Evolutionary conservation across 2,329 filamentous ascomycete species (phyloP).

Genomic region (Diaporthe longicolla): DNA sequence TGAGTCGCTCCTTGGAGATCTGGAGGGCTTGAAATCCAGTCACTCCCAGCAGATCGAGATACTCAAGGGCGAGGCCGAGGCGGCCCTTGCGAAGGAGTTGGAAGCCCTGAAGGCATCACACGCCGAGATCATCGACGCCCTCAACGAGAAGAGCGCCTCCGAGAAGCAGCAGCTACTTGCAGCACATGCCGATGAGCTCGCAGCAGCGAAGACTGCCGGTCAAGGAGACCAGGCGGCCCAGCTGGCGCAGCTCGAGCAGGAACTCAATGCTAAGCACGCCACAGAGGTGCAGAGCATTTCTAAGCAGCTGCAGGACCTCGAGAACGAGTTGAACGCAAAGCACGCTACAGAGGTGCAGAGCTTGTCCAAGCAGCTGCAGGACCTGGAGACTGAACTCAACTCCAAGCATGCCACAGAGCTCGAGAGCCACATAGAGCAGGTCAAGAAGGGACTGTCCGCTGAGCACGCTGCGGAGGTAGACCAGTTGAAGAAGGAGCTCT

Average conservation of each 20-base stretch:
- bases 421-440: constrained; percentile 49
- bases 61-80: constrained; percentile 59
- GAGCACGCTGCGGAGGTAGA: constrained; percentile 55
- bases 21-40: constrained; percentile 67
- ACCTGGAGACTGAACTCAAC: constrained; percentile 36
- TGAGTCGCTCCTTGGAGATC: constrained; percentile 62
- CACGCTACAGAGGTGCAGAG: constrained; percentile 50
- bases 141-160: constrained; percentile 58
- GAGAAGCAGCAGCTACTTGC: constrained; percentile 56
- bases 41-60: constrained; percentile 66
- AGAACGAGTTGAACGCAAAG: constrained; percentile 46
- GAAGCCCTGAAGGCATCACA: constrained; percentile 61
- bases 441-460: constrained; percentile 53
- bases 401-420: constrained; percentile 53
- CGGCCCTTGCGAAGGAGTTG: constrained; percentile 57
- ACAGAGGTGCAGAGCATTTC: constrained; percentile 29
- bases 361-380: constrained; percentile 38
- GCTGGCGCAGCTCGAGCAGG: constrained; percentile 48
- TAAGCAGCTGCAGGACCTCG: constrained; percentile 40
- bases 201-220: constrained; percentile 47
- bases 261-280: constrained; percentile 44
- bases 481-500: constrained; percentile 53
- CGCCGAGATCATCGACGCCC: constrained; percentile 56
- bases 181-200: constrained; percentile 51
- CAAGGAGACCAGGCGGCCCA: constrained; percentile 47